Base-by-base conservation (phyloP, 495 filamentous ascomycete species). In the Wilcoxina mikolae region DNA sequence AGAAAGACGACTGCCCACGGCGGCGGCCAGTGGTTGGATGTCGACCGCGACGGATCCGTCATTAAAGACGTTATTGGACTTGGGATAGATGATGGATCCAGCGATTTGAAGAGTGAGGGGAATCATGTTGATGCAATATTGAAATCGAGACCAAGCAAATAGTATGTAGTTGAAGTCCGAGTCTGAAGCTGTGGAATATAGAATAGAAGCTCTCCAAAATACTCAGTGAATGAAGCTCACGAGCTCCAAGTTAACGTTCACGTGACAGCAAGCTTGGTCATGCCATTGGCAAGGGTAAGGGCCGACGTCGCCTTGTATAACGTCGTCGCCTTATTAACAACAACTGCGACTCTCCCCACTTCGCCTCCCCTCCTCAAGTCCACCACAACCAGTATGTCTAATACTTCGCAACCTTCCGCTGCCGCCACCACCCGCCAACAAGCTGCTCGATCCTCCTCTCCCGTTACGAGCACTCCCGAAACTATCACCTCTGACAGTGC, bases 11-110 rank as follows among this genome's bases (percentile, higher is more conserved):
- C 46, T 27, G 24, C 25, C 27, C 15, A 11, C 27, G 17, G 27
- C 25, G 15, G 60, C 44, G 3, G 53, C 28, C 42, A 51, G 51
- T 12, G 17, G 26, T 31, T 46, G 35, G 46, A 64, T 64, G 41
- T 60, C 55, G 49, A 64, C 57, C 26, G 50, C 58, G 2, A 64
- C 56, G 22, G 56, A 35, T 20, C 49, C 60, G 28, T 58, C 56
- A 24, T 24, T 22, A 53, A 54, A 53, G 26, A 31, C 39, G 23
- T 15, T 28, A 22, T 41, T 50, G 27, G 56, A 26, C 15, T 53
- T 52, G 3, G 61, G 53, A 23, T 57, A 65, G 51, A 65, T 65
- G 12, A 64, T 65, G 10, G 60, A 64, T 28, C 54, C 54, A 41
- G 57, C 47, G 25, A 65, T 64, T 47, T 65, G 57, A 17, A 65